Percentiles rank a stretch among this genome's conserved stretches.
phyloP scores from a whole-genome alignment of 306 rosid species.

The Leucaena leucocephala region DNA sequence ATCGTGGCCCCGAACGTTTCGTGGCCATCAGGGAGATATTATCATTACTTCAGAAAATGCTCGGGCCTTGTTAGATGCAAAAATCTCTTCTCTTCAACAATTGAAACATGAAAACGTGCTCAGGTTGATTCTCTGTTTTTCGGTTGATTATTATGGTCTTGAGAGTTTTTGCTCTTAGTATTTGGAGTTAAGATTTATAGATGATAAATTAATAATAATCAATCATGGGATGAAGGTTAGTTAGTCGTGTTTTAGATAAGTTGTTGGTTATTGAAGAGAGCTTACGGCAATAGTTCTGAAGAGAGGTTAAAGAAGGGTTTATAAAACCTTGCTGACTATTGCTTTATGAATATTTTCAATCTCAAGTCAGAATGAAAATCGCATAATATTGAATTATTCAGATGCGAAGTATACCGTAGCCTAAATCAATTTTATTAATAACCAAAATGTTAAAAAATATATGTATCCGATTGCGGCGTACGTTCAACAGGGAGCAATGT shows the following conservation, averaged over 20 bases:
- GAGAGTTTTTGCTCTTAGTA: too few relatives aligned
- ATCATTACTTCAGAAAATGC: fast-evolving
- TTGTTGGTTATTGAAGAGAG: too few relatives aligned
- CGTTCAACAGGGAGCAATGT: not conserved
- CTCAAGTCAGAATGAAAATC: too few relatives aligned
- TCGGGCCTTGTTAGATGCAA: not conserved
- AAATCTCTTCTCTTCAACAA: too few relatives aligned
- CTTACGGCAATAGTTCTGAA: too few relatives aligned
- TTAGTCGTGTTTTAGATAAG: not conserved
- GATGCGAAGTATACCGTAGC: too few relatives aligned
- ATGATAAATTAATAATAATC: not conserved
- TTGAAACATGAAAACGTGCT: conserved; percentile 12
- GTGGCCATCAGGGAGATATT: conserved; percentile 31
- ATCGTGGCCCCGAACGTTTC: not conserved
- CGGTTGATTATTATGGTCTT: not conserved
- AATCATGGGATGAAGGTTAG: not conserved
- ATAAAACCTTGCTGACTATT: not conserved
- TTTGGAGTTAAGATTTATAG: not conserved
- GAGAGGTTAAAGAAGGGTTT: not conserved
- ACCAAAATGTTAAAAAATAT: not conserved
- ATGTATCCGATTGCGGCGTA: not conserved
- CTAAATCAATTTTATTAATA: not conserved
- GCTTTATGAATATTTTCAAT: not conserved
- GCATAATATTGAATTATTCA: too few relatives aligned
- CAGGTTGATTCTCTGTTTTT: not conserved